Conservation (phyloP, 768 basidiomycete species). For the Naganishia friedmannii region DNA sequence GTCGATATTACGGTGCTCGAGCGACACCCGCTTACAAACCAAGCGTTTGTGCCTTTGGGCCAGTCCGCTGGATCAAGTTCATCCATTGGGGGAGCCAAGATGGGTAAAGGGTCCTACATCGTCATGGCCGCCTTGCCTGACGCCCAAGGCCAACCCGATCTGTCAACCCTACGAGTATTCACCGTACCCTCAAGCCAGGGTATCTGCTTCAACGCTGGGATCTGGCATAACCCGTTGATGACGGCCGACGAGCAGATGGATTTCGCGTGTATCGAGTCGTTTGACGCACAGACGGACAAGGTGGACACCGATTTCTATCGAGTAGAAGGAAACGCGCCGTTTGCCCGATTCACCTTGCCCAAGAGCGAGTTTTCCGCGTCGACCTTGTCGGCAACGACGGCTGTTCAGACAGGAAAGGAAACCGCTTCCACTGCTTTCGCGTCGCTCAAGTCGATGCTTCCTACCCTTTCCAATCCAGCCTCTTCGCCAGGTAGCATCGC, state of each 20-base stretch:
- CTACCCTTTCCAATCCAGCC: slow-evolving; percentile 7
- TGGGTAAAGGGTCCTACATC: slow-evolving; percentile 61
- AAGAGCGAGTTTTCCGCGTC: background rate
- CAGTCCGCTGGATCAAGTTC: slow-evolving; percentile 49
- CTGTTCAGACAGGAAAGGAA: slow-evolving; percentile 8
- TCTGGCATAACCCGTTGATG: slow-evolving; percentile 65
- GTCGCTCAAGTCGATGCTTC: slow-evolving; percentile 25
- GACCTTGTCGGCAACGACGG: background rate
- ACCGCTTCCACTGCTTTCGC: slow-evolving; percentile 12
- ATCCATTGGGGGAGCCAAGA: slow-evolving; percentile 47
- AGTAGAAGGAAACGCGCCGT: background rate
- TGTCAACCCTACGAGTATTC: slow-evolving; percentile 74
- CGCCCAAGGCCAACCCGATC: slow-evolving; percentile 69
- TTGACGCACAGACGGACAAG: slow-evolving; percentile 9
- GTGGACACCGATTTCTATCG: slow-evolving; percentile 19
- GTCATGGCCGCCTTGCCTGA: slow-evolving; percentile 84
- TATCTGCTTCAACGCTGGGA: slow-evolving; percentile 72
- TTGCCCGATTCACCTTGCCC: slow-evolving; percentile 15
- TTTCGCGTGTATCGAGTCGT: slow-evolving; percentile 18
- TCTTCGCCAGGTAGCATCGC: slow-evolving; percentile 40
- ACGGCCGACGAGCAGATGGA: slow-evolving; percentile 41
- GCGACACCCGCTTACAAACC: slow-evolving; percentile 46
- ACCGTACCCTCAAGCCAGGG: slow-evolving; percentile 76
- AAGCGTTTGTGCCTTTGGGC: slow-evolving; percentile 91
- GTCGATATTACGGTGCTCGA: slow-evolving; percentile 42